Percentiles rank a stretch among this genome's conserved stretches.
Conservation (phyloP, 495 filamentous ascomycete genomes). For the Glonium stellatum region DNA sequence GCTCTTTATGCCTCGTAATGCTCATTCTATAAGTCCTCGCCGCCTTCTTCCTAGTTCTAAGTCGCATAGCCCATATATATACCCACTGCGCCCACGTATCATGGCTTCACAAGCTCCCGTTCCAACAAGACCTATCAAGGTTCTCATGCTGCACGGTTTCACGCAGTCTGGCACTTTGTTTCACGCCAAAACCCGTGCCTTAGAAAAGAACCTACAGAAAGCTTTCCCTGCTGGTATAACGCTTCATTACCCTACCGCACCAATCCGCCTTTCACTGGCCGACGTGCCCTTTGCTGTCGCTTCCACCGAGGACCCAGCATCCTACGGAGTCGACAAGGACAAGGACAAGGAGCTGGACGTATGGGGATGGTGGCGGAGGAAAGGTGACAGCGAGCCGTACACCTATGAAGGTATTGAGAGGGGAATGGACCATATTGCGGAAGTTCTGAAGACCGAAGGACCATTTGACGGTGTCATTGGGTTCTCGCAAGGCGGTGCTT, state of each 20-base stretch:
- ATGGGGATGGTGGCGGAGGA: conserved; percentile 83
- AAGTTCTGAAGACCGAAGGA: conserved; percentile 45
- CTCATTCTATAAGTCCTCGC: conserved; percentile 5
- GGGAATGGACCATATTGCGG: conserved; percentile 55
- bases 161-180: conserved; percentile 86
- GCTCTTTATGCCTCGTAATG: neutral
- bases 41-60: neutral
- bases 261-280: conserved; percentile 51
- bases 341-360: conserved; percentile 47
- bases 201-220: conserved; percentile 74
- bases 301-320: neutral
- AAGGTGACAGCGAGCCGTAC: conserved; percentile 46
- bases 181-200: conserved; percentile 79
- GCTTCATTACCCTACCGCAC: conserved; percentile 57
- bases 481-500: conserved; percentile 41
- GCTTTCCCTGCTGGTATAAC: conserved; percentile 49
- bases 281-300: conserved; percentile 59
- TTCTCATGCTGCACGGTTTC: conserved; percentile 60
- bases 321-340: conserved; percentile 22
- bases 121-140: conserved; percentile 27
- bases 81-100: conserved; percentile 6
- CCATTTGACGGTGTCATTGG: conserved; percentile 42
- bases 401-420: conserved; percentile 58
- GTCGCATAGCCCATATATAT: neutral
- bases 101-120: conserved; percentile 14